Evolutionary conservation across 306 rosid species (phyloP), one percentile per base, ranked within the genome.

Genomic region (Erythrophleum fordii): DNA sequence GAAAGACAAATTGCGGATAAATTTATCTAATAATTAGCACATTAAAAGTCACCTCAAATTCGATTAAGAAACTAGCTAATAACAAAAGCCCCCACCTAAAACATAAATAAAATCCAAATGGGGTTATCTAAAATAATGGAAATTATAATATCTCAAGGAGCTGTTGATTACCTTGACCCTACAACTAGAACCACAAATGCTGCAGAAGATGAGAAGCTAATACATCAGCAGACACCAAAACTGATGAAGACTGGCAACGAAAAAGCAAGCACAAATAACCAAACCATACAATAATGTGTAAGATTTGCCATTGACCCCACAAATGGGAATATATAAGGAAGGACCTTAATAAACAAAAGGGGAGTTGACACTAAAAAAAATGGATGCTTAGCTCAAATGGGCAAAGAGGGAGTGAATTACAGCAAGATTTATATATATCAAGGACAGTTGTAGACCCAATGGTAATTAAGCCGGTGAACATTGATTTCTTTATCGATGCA

Each of bases 231-330:
- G 48, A 60, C 59, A 87, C 73, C 52, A 81, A 75, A 39, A 18
- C 41, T 77, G 85, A 85, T 69, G 81, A 69, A 49, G 69, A 88
- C 80, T 59, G 22, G 75, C 49, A 70, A 77, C 35, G 42, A 58
- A 35, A 42, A 66, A 56, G 58, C 20, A 52, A 45, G 76, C 59
- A 9, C 14, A 7, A n/a, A 58, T 29, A 48, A 64, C 11, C 51
- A 48, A 35, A 42, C 73, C 53, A 69, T 73, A 64, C 49, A 81
- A 28, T 28, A 26, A 73, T 44, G 44, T 52, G 42, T 29, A 34
- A 82, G 83, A 79, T 77, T 82, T 81, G 59, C 53, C 37, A 85
- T 28, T 28, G 86, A 46, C 86, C 90, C 88, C 49, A 83, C 86
- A 70, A 72, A 64, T n/a, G 22, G 11, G 51, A 58, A 26, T 31